These are phyloP conservation scores for Penicillium taxi DNA, from an alignment of 495 filamentous ascomycete genomes.

Conservation along the genomic window DNA sequence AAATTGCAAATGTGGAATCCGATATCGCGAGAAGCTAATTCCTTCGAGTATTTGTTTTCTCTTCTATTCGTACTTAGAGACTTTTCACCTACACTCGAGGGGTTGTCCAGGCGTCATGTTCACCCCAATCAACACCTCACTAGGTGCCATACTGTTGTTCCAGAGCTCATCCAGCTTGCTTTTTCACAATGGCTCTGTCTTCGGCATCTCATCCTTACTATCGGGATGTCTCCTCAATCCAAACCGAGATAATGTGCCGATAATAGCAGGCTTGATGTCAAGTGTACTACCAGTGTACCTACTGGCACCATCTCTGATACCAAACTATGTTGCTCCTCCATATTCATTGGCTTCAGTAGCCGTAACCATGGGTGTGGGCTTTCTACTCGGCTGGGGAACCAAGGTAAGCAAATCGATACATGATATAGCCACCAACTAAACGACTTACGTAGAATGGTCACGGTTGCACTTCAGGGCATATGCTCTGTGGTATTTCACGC, in stretches of 20 bases:
- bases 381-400: constrained; percentile 49
- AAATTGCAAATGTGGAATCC: neutral
- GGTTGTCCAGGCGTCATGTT: constrained; percentile 49
- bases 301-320: constrained; percentile 38
- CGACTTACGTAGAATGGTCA: constrained; percentile 33
- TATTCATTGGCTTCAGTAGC: constrained; percentile 24
- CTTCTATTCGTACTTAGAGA: neutral
- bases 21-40: neutral
- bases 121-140: constrained; percentile 48
- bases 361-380: constrained; percentile 36
- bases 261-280: constrained; percentile 41
- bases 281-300: constrained; percentile 35
- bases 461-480: constrained; percentile 55
- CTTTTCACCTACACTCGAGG: constrained; percentile 7
- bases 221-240: constrained; percentile 32
- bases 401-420: constrained; percentile 31
- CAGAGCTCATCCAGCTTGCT: constrained; percentile 47
- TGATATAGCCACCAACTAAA: constrained; percentile 3
- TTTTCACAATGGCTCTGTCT: constrained; percentile 45
- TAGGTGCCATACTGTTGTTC: constrained; percentile 49
- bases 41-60: neutral
- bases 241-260: constrained; percentile 35
- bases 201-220: constrained; percentile 49
- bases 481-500: constrained; percentile 51
- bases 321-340: constrained; percentile 29